These are phyloP conservation scores for Sparassis latifolia DNA, from an alignment of 1,284 basidiomycete genomes.

Conservation along the genomic window DNA sequence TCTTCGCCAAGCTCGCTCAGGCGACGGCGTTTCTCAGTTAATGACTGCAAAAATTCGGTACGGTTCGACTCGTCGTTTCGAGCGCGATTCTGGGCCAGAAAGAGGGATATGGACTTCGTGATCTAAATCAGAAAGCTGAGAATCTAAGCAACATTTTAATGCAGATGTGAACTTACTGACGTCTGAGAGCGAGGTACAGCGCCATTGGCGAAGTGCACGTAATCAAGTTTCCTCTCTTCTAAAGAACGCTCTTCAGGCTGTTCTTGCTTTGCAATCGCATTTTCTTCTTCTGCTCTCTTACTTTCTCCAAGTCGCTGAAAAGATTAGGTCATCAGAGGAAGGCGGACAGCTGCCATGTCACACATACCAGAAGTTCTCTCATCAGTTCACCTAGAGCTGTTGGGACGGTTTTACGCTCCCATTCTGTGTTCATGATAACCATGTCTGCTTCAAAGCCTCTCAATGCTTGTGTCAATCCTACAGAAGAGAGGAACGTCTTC, in stretches of 20 bases:
- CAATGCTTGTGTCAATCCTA: constrained; percentile 55
- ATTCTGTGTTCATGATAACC: constrained; percentile 58
- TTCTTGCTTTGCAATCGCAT: constrained; percentile 13
- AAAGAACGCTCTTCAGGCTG: constrained; percentile 30
- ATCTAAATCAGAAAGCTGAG: constrained; percentile 33
- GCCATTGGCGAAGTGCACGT: constrained; percentile 42
- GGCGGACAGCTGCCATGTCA: not conserved
- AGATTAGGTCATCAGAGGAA: no score
- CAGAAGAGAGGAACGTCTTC: constrained; percentile 44
- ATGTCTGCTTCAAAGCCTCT: constrained; percentile 65
- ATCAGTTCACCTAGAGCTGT: constrained; percentile 47
- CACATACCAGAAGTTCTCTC: constrained; percentile 45
- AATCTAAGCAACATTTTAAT: not conserved
- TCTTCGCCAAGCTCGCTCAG: constrained; percentile 24
- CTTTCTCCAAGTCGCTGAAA: constrained; percentile 7
- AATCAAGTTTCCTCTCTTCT: constrained; percentile 61
- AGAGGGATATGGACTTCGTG: constrained; percentile 60
- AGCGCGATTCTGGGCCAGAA: constrained; percentile 61
- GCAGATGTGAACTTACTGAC: constrained; percentile 37
- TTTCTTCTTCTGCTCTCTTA: constrained; percentile 14
- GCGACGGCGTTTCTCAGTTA: constrained; percentile 46
- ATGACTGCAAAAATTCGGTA: constrained; percentile 58
- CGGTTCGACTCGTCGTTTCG: constrained; percentile 71
- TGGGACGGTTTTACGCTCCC: constrained; percentile 52
- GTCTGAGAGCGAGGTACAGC: constrained; percentile 44